A percentile compares a stretch with the other conserved stretches of the same genome.
Conservation (phyloP, 345 rosid species). For the Gossypioides kirkii region DNA sequence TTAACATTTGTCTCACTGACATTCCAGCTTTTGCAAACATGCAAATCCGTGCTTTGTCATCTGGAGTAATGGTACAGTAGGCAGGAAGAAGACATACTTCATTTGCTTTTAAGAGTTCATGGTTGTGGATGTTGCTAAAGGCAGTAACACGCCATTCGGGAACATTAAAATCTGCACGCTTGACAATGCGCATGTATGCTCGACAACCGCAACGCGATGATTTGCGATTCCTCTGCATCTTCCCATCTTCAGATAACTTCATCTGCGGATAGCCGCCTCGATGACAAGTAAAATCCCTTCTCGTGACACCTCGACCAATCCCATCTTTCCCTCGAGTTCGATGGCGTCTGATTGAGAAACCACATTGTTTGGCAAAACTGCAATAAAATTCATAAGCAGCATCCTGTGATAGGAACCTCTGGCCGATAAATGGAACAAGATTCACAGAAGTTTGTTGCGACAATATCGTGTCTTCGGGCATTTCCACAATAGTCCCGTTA, state of each 20-base stretch:
- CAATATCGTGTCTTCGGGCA: slow-evolving; percentile 42
- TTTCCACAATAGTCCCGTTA: slow-evolving; percentile 35
- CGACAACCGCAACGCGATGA: slow-evolving; percentile 58
- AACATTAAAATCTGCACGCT: slow-evolving; percentile 49
- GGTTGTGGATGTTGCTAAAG: slow-evolving; percentile 55
- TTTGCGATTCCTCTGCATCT: slow-evolving; percentile 51
- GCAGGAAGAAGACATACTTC: slow-evolving; percentile 42
- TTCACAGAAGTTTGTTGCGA: slow-evolving; percentile 52
- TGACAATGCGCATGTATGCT: slow-evolving; percentile 55
- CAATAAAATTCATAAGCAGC: slow-evolving; percentile 62
- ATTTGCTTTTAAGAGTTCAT: slow-evolving; percentile 43
- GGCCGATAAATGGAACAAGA: slow-evolving; percentile 54
- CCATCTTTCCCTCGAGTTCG: slow-evolving; percentile 61
- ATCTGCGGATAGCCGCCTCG: slow-evolving; percentile 53
- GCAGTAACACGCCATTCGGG: slow-evolving; percentile 60
- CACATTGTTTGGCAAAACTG: slow-evolving; percentile 60
- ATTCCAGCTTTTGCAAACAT: slow-evolving; percentile 68
- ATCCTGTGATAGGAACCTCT: slow-evolving; percentile 58
- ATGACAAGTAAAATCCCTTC: slow-evolving; percentile 61
- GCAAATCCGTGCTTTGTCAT: slow-evolving; percentile 56
- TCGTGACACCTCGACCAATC: slow-evolving; percentile 56
- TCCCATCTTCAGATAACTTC: slow-evolving; percentile 49
- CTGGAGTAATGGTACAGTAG: slow-evolving; percentile 39
- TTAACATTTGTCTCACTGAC: slow-evolving; percentile 64
- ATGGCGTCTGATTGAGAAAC: slow-evolving; percentile 57